Base-by-base conservation (phyloP, 306 rosid species). In the Vigna radiata region DNA sequence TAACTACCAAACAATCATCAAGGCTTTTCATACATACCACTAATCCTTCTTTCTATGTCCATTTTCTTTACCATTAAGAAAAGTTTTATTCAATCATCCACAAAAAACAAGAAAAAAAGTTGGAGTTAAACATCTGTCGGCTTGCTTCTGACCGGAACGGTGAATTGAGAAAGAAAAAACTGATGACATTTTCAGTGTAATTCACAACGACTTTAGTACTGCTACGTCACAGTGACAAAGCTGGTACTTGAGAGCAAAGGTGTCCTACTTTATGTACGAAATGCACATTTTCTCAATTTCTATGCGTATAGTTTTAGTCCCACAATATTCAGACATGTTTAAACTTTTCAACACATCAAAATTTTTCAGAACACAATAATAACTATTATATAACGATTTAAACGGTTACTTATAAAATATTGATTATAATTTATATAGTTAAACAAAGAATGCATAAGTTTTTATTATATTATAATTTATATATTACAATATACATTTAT, bases 181-280 rank as follows among this genome's bases (percentile, higher is more conserved):
- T 54, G 52, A 36, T 39, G 61, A 17, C 17, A 17, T 50, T 10
- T 53, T 53, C 50, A 33, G 33, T 49, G 8, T 53, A 18, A 11
- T 33, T 54, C 53, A 33, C 19, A 37, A 33, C 0, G n/a, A 69
- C 2, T 5, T 17, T 6, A 43, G 23, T 36, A 13, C 14, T 18
- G 49, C 7, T 17, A 52, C 14, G 76, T 71, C 64, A 33, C 65
- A 72, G 21, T 53, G 65, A 36, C 49, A 36, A 63, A 63, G 25
- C 25, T n/a, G 2, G 4, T 37, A 37, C 8, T 63, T 23, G 29
- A 17, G 8, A 4, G 7, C 25, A 37, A 71, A 41, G 33, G 29
- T 29, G 16, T 36, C 33, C 50, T 21, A 53, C 50, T 70, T 19
- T 50, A 15, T 27, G 21, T 27, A 41, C 9, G 46, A 43, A 19